These are phyloP conservation scores for Rheum nobile DNA, from an alignment of 148 eudicot genomes.

Conservation along the genomic window DNA sequence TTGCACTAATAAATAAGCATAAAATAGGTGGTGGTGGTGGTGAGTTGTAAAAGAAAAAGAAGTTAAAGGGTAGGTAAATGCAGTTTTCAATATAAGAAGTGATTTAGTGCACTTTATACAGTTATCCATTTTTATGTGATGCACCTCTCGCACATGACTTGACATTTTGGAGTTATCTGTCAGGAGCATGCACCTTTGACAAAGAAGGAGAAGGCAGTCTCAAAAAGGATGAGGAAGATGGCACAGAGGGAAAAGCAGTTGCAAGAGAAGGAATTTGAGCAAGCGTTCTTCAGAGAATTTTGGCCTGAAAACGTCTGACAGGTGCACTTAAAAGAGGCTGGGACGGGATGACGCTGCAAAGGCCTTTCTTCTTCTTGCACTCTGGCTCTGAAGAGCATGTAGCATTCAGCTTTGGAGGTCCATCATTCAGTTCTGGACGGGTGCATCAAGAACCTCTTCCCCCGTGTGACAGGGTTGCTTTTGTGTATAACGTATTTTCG, in stretches of 20 bases:
- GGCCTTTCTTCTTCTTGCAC: not conserved
- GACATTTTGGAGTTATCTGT: not conserved
- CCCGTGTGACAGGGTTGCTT: not conserved
- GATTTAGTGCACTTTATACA: not conserved
- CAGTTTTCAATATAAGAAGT: not conserved
- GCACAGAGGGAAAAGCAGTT: conserved; percentile 42
- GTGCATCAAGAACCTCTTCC: too few relatives aligned
- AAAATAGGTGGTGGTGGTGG: too few relatives aligned
- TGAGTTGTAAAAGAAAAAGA: too few relatives aligned
- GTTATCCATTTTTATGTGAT: not conserved
- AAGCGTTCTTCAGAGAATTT: conserved; percentile 76
- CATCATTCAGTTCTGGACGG: too few relatives aligned
- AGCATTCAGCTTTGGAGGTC: not conserved
- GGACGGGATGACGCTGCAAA: not conserved
- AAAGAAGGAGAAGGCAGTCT: conserved; percentile 39
- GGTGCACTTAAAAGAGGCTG: not conserved
- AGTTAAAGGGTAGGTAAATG: not conserved
- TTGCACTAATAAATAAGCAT: too few relatives aligned
- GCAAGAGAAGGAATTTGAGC: conserved; percentile 75
- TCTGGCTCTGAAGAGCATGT: not conserved
- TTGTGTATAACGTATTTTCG: not conserved
- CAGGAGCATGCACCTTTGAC: conserved; percentile 34
- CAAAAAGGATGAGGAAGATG: conserved; percentile 60
- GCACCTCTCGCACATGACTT: not conserved
- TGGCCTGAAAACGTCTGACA: conserved; percentile 91